These are phyloP conservation scores for Kalanchoe fedtschenkoi DNA, from an alignment of 164 flowering plant species.

Conservation along the genomic window DNA sequence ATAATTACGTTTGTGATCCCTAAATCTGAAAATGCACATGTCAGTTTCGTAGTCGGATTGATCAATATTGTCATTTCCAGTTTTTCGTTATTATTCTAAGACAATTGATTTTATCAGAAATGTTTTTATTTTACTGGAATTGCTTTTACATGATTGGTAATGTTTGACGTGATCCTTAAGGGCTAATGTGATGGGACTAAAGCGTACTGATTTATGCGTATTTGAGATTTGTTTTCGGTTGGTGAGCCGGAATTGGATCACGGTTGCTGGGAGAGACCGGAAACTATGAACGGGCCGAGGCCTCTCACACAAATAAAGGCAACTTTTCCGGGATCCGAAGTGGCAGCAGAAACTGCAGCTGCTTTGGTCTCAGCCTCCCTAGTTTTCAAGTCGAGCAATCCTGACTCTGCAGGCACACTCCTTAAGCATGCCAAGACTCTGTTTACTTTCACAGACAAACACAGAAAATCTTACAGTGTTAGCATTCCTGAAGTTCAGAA, in stretches of 20 bases:
- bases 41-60: too few species aligned
- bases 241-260: slow-evolving; percentile 34
- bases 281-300: slow-evolving; percentile 21
- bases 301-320: slow-evolving; percentile 26
- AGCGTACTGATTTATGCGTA: neutral
- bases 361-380: slow-evolving; percentile 37
- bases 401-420: slow-evolving; percentile 20
- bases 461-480: slow-evolving; percentile 22
- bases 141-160: too few species aligned
- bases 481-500: slow-evolving; percentile 18
- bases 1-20: too few species aligned
- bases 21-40: too few species aligned
- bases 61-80: too few species aligned
- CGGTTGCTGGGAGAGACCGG: slow-evolving; percentile 46
- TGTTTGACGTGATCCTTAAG: too few species aligned
- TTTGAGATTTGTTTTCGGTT: slow-evolving; percentile 13
- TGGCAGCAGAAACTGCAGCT: slow-evolving; percentile 40
- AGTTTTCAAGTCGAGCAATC: slow-evolving; percentile 20
- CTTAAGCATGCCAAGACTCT: slow-evolving; percentile 22
- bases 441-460: slow-evolving; percentile 21
- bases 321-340: slow-evolving; percentile 24
- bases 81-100: too few species aligned
- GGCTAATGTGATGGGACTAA: too few species aligned
- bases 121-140: too few species aligned
- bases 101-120: too few species aligned